Conservation (phyloP, 495 filamentous ascomycete species). For the Terfezia claveryi region DNA sequence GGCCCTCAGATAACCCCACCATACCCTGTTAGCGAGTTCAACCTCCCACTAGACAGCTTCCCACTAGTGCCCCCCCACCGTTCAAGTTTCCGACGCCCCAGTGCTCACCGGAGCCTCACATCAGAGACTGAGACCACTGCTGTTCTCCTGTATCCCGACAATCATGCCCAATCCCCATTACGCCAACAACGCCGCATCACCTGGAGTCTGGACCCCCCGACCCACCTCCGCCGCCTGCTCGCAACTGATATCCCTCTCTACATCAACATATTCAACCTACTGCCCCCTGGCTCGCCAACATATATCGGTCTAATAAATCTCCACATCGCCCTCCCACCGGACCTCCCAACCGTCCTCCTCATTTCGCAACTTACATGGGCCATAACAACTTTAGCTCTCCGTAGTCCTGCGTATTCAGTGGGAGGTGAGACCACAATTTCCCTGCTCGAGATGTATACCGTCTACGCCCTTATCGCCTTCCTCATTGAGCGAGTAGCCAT, state of each 20-base stretch:
- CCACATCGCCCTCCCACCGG: not conserved
- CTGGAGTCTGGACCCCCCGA: not conserved
- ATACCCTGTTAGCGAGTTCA: not conserved
- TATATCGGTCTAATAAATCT: not conserved
- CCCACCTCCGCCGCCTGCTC: not conserved
- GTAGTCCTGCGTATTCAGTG: not conserved
- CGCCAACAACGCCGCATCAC: not conserved
- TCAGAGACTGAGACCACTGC: not conserved
- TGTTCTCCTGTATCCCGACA: not conserved
- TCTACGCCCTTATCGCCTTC: not conserved
- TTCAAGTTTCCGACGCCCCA: not conserved
- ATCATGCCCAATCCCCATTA: not conserved
- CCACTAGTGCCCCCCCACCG: not conserved
- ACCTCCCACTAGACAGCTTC: not conserved
- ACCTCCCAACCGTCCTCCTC: not conserved
- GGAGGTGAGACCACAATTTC: not conserved
- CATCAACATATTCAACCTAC: not conserved
- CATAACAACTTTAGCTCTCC: not conserved
- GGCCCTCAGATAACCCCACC: not conserved
- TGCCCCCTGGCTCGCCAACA: not conserved
- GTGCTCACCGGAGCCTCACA: not conserved
- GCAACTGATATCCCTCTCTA: not conserved
- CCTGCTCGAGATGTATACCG: not conserved
- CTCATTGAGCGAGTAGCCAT: not conserved
- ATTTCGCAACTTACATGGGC: not conserved